Evolutionary conservation across 768 basidiomycete species (phyloP), one percentile per base, ranked within the genome.

Genomic region (Kwoniella pini): DNA sequence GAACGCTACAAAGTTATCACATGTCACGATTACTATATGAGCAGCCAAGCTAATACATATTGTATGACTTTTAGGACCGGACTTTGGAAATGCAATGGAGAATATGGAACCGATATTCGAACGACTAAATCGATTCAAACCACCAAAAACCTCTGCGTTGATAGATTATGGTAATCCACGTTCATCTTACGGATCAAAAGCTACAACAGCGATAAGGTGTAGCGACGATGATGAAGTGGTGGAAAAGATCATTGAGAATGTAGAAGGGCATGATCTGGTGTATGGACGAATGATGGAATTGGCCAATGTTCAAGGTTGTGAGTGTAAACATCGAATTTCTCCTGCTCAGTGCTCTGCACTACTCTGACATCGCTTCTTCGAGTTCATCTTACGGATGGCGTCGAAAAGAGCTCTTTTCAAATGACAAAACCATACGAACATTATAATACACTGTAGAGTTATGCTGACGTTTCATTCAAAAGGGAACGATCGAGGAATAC

Each of bases 41-140:
- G 33, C 33, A 7, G 33, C 7, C 33, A 15, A 15, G 15, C 7
- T 7, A 36, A 36, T 7, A 7, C 15, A 7, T 36, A 15, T 36
- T 36, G 33, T 36, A 7, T 36, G 33, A 7, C 33, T 36, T 36
- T 7, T 36, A 85, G 84, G 87, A 0, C 82, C 83, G 0, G 88
- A 87, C 0, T 97, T 88, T 74, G 95, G 94, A 3, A 88, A 91
- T 76, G 91, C 89, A 76, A 87, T 86, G 76, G 84, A 84, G 1
- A 91, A 94, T 71, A 84, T 83, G 61, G 93, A 97, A 80, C 85
- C 87, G 3, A 88, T 97, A 31, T 92, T 96, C 69, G 92, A 93
- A 75, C 83, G 90, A 27, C 86, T 95, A 82, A 80, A 81, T 52
- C 81, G 91, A 9, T 74, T 57, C 46, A 50, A 55, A 12, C 30